These are phyloP conservation scores for Herpetospermum pedunculosum DNA, from an alignment of 306 rosid species.

Conservation along the genomic window DNA sequence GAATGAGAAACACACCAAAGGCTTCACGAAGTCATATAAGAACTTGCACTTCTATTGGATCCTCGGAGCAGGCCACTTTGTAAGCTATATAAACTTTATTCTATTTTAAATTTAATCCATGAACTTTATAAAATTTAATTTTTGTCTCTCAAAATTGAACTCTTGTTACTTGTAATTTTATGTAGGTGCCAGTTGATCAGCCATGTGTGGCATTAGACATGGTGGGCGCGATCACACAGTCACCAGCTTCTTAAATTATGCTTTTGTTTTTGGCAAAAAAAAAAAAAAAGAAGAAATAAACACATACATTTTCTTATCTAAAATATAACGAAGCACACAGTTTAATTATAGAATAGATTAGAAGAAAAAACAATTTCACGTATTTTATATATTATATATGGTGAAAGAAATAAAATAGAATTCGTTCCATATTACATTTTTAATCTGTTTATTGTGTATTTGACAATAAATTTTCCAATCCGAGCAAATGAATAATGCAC, in stretches of 20 bases:
- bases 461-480: too few species aligned
- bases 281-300: background rate
- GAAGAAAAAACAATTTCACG: too few species aligned
- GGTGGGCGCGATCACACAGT: conserved; percentile 54
- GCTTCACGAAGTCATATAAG: conserved; percentile 48
- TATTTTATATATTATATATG: too few species aligned
- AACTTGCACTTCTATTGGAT: conserved; percentile 87
- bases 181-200: conserved; percentile 79
- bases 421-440: too few species aligned
- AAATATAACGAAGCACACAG: background rate
- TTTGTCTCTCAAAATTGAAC: too few species aligned
- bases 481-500: too few species aligned
- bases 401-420: too few species aligned
- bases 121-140: background rate
- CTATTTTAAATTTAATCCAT: background rate
- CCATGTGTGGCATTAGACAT: conserved; percentile 68
- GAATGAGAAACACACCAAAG: conserved; percentile 29
- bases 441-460: too few species aligned
- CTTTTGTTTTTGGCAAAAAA: background rate
- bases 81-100: conserved; percentile 32
- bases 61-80: conserved; percentile 93
- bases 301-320: background rate
- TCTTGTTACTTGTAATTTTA: background rate
- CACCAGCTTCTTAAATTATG: conserved; percentile 29
- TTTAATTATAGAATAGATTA: background rate